These are phyloP conservation scores for Lotus japonicus DNA, from an alignment of 306 rosid genomes.

Conservation along the genomic window DNA sequence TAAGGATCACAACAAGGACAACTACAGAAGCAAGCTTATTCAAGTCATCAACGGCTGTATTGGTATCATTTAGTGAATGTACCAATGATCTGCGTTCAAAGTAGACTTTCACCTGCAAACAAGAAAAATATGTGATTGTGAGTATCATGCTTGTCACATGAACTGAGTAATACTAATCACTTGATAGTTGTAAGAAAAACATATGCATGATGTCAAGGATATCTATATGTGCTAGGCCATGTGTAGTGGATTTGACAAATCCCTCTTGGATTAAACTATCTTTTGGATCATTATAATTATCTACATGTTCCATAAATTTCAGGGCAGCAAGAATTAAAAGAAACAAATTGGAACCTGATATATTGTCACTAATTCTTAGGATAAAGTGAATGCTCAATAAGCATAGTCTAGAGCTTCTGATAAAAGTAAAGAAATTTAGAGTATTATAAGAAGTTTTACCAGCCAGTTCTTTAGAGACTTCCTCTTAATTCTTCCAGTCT, in stretches of 20 bases:
- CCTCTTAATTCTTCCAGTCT: constrained; percentile 58
- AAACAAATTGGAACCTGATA: background rate
- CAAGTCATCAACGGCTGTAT: constrained; percentile 80
- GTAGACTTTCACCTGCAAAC: constrained; percentile 71
- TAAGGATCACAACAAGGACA: constrained; percentile 34
- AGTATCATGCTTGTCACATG: background rate
- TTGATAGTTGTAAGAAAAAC: background rate
- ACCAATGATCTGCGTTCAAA: constrained; percentile 64
- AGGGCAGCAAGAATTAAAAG: background rate
- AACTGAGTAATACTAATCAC: background rate
- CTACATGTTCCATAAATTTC: background rate
- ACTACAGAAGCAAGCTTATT: constrained; percentile 51
- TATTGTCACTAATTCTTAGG: background rate
- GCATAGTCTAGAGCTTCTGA: background rate
- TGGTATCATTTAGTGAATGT: constrained; percentile 72
- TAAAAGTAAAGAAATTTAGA: background rate
- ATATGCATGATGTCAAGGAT: constrained; percentile 3
- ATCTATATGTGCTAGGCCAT: background rate
- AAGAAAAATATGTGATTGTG: constrained; percentile 4
- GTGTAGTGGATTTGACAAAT: background rate
- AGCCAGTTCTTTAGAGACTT: constrained; percentile 76
- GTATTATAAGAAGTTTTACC: constrained; percentile 29
- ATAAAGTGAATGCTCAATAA: background rate
- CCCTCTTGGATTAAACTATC: background rate
- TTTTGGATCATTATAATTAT: background rate